Conservation (phyloP, 805 yeast species). For the Saccharomycopsis olivae region DNA sequence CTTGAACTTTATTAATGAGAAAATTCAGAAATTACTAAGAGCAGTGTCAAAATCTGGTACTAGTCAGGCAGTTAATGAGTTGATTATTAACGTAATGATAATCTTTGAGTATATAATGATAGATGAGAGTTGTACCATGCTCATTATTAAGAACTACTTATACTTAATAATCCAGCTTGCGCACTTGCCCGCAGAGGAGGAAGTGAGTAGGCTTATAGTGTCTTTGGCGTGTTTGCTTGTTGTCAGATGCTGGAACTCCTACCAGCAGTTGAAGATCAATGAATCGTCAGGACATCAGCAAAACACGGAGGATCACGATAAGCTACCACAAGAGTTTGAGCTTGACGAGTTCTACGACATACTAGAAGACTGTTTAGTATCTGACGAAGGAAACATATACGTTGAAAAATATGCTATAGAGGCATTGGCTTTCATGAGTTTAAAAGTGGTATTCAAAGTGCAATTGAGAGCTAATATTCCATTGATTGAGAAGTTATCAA, state of each 20-base stretch:
- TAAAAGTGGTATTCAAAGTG: constrained; percentile 27
- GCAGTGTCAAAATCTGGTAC: not conserved
- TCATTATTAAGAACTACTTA: constrained; percentile 10
- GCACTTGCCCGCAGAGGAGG: too few relatives aligned
- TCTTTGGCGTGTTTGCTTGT: constrained; percentile 11
- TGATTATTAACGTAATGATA: constrained; percentile 6
- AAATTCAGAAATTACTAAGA: constrained; percentile 3
- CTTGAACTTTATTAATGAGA: constrained; percentile 10
- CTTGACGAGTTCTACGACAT: constrained; percentile 2
- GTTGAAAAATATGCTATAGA: constrained; percentile 21
- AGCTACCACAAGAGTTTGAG: constrained; percentile 2
- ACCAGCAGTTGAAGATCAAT: constrained; percentile 5
- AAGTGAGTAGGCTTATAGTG: too few relatives aligned
- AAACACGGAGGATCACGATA: not conserved
- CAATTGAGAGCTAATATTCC: constrained; percentile 28
- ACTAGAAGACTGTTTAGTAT: not conserved
- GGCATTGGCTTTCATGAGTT: constrained; percentile 27
- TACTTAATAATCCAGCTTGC: constrained; percentile 6
- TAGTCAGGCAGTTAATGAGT: not conserved
- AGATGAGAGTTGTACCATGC: constrained; percentile 8
- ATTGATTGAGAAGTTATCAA: constrained; percentile 22
- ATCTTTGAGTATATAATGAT: constrained; percentile 10
- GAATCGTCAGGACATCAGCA: not conserved
- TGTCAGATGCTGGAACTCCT: constrained; percentile 17
- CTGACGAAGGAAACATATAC: not conserved